Evolutionary conservation across 2,329 filamentous ascomycete genomes (phyloP), one percentile per base, ranked within the genome.

Genomic region (Pseudophaeomoniella oleicola): DNA sequence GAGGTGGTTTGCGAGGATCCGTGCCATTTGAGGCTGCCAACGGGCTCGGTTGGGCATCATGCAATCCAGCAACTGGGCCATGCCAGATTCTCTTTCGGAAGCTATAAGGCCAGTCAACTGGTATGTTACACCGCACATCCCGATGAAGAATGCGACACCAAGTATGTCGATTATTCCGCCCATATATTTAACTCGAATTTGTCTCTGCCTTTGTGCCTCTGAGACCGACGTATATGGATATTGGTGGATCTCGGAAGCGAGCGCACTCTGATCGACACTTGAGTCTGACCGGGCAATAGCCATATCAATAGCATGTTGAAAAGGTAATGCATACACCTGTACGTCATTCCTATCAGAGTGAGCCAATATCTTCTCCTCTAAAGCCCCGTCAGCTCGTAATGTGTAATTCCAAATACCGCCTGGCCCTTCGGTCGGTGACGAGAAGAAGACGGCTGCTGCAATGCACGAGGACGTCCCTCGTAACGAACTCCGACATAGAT

Each of bases 91-190:
- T 38, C 87, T 69, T 58, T 94, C 87, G 2, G 78, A 75, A 5
- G 87, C 86, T 53, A 93, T 78, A 48, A 87, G 76, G 5, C 87
- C 87, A 0, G 84, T 83, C 39, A 93, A 65, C 50, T 94, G 86
- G 53, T 94, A 94, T 27, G 78, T 79, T 16, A 94, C 72, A 37
- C 83, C 84, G 32, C 90, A 76, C 37, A 90, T 70, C 14, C 77
- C 80, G 35, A 86, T 73, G 48, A 92, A 76, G 51, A 92, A 85
- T 1, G 78, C 77, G 14, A 92, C 76, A 12, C 69, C 84, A 44
- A 94, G 66, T 44, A 84, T 82, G 46, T 79, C 75, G 49, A 82
- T 78, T 40, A 94, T 71, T 2, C 75, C 67, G 2, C 67, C 64
- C 67, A 87, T 84, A 53, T 86, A 94, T 3, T 69, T 55, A 6